phyloP scores from a whole-genome alignment of 1,284 basidiomycete genomes.

The Boletus semigastroideus region DNA sequence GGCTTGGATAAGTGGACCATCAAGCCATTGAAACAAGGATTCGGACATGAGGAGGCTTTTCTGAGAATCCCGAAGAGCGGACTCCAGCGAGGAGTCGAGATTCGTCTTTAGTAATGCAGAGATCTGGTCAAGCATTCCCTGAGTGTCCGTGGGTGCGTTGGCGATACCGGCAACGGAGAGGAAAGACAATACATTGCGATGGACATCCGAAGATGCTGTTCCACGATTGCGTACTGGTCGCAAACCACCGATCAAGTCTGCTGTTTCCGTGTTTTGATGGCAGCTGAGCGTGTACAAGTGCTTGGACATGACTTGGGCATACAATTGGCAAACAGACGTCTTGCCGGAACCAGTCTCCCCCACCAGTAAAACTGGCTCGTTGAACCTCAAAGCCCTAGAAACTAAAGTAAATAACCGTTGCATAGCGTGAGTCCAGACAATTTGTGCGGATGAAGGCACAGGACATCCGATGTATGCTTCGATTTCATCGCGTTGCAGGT shows the following conservation, averaged over 20 bases:
- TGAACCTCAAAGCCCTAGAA: conserved; percentile 79
- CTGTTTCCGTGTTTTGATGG: conserved; percentile 99
- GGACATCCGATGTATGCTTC: conserved; percentile 55
- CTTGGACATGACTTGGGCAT: conserved; percentile 68
- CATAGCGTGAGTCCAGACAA: conserved; percentile 95
- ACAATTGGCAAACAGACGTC: conserved; percentile 94
- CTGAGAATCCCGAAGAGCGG: conserved; percentile 42
- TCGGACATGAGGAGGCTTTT: conserved; percentile 48
- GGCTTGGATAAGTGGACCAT: conserved; percentile 91
- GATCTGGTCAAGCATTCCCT: conserved; percentile 40
- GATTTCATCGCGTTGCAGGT: conserved; percentile 53
- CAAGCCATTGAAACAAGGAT: conserved; percentile 96
- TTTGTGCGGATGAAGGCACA: conserved; percentile 46
- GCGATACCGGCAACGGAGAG: conserved; percentile 44
- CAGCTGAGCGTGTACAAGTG: conserved; percentile 84
- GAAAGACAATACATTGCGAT: conserved; percentile 42
- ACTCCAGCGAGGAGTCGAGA: conserved; percentile 33
- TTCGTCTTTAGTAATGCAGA: conserved; percentile 30
- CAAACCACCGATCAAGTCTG: conserved; percentile 93
- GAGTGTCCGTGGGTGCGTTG: conserved; percentile 32
- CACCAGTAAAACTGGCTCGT: conserved; percentile 96
- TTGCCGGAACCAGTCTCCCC: conserved; percentile 98
- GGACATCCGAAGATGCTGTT: conserved; percentile 44
- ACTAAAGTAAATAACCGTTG: conserved; percentile 86
- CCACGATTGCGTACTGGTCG: conserved; percentile 87